Evolutionary conservation across 495 filamentous ascomycete species (phyloP).

Genomic region (Aeminium ludgeri): DNA sequence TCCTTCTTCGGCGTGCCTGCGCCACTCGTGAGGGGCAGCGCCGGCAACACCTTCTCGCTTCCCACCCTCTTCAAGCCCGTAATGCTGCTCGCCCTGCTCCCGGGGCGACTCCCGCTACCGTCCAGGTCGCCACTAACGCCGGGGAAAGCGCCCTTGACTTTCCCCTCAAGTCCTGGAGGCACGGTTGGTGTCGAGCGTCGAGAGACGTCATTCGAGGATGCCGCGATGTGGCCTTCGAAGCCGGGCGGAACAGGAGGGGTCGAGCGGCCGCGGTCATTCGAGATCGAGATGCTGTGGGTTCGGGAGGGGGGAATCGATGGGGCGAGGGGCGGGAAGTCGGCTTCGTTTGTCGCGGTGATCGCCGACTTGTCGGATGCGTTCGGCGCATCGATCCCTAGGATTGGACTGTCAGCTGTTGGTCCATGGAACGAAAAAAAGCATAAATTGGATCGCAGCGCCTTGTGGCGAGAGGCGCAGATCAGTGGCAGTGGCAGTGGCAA

Average conservation of each 20-base stretch:
- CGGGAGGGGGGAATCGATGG: slow-evolving; percentile 4
- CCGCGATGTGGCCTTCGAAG: slow-evolving; percentile 4
- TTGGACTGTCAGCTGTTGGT: too few relatives aligned
- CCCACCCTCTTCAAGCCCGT: too few relatives aligned
- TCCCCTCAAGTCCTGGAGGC: slow-evolving; percentile 6
- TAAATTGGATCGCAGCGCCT: background rate
- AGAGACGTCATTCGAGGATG: background rate
- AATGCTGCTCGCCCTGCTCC: too few relatives aligned
- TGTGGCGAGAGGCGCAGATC: background rate
- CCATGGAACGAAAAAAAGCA: background rate
- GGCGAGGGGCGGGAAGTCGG: slow-evolving; percentile 8
- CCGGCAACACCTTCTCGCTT: too few relatives aligned
- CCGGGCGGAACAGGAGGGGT: slow-evolving; percentile 16
- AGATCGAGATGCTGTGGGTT: slow-evolving; percentile 5
- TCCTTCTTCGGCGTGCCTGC: too few relatives aligned
- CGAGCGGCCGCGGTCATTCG: slow-evolving; percentile 2
- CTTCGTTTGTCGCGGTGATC: background rate
- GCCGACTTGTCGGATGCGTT: too few relatives aligned
- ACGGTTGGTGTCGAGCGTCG: slow-evolving; percentile 11
- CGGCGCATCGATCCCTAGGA: too few relatives aligned
- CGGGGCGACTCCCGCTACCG: background rate
- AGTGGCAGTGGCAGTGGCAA: background rate
- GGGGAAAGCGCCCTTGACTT: background rate
- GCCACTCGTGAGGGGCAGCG: too few relatives aligned
- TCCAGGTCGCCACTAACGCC: background rate